phyloP scores from a whole-genome alignment of 2,329 filamentous ascomycete species.

The Alternaria sp. region DNA sequence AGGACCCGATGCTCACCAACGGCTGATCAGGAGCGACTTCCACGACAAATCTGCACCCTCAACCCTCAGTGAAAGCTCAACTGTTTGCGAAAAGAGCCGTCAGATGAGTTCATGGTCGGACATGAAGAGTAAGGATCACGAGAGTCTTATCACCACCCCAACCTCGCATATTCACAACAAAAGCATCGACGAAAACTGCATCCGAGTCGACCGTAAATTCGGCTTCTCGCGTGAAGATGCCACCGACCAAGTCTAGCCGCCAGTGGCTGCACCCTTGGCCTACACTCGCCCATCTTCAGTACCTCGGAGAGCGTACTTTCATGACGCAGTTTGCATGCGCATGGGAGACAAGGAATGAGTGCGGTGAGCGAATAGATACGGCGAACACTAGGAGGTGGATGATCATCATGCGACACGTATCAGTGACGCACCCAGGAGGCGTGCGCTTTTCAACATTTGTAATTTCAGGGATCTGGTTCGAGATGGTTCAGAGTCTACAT shows the following conservation, averaged over 20 bases:
- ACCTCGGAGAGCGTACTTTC: background rate
- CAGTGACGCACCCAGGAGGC: background rate
- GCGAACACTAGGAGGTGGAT: background rate
- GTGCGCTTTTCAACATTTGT: background rate
- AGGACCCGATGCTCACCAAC: conserved; percentile 38
- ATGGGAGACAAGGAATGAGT: background rate
- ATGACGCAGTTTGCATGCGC: background rate
- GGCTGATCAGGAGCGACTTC: conserved; percentile 36
- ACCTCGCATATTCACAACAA: conserved; percentile 7
- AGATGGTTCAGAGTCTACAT: background rate
- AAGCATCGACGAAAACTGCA: conserved; percentile 21
- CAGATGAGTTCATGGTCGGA: conserved; percentile 28
- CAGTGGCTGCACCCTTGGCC: background rate
- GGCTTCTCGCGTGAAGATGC: conserved; percentile 25
- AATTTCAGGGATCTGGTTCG: background rate
- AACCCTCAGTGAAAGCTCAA: conserved; percentile 17
- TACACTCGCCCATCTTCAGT: background rate
- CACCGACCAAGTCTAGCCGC: conserved; percentile 12
- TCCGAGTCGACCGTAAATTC: conserved; percentile 36
- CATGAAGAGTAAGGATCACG: conserved; percentile 26
- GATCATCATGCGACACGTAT: background rate
- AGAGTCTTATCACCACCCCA: conserved; percentile 16
- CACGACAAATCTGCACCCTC: conserved; percentile 20
- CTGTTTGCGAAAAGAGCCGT: conserved; percentile 26
- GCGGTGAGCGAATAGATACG: background rate